Evolutionary conservation across 1,139 yeast genomes (phyloP), one percentile per base, ranked within the genome.

Genomic region (Magnusiomyces sp.): DNA sequence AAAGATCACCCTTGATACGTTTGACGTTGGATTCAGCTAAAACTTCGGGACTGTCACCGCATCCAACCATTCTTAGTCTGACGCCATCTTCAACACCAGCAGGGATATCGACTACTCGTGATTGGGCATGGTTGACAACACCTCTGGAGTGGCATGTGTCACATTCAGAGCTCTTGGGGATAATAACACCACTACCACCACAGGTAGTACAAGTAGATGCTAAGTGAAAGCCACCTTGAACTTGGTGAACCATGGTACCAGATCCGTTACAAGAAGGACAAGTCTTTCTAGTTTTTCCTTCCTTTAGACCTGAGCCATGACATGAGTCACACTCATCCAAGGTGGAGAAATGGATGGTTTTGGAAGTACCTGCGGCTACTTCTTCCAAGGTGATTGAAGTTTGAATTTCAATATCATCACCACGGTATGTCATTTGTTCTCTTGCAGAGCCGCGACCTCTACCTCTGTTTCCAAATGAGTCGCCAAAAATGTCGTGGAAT

Each of bases 161-260:
- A 74, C 99, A 92, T 54, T 80, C 80, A 60, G 89, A 90, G 16
- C 74, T 71, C 40, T 77, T 72, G 45, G 82, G 77, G 48, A 89
- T 81, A 3, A 74, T 75, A 1, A 88, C 94, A 50, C 99, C 99
- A 2, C 86, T 72, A 43, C 99, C 99, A 47, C 76, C 81, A 74
- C 99, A 92, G 1, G 82, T 72, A 49, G 76, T 76, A 75, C 99
- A 92, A 13, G 97, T 88, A 2, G 95, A 82, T 2, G 95, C 82
- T 96, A 94, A 89, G 61, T 90, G 97, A 78, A 92, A 94, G 0
- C 97, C 97, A 9, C 95, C 97, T 59, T 81, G 83, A 65, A 89
- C 76, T 51, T 80, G 73, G 62, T 90, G 97, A 20, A 90, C 85
- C 23, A 85, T 80, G 45, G 90, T 84, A 7, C 99, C 99, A 0